A percentile compares a stretch with the other conserved stretches of the same genome.
These are phyloP conservation scores for Otatea glauca DNA, from an alignment of 176 grass and related monocot genomes.

Conservation along the genomic window DNA sequence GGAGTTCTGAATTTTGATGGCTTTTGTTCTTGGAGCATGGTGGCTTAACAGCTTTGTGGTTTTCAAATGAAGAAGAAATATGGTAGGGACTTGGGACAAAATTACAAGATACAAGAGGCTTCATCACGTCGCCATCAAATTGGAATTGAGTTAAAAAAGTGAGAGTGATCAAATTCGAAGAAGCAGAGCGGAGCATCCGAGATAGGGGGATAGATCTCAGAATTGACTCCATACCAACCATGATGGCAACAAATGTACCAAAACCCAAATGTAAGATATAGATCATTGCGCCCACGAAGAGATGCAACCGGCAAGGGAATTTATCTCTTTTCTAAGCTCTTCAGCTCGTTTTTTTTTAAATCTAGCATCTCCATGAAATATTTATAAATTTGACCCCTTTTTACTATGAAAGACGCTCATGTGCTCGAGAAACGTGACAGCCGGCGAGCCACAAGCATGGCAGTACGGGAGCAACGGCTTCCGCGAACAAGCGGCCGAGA, in stretches of 20 bases:
- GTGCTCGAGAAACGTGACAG: too few relatives aligned
- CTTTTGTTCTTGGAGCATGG: too few relatives aligned
- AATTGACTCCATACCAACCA: conserved; percentile 7
- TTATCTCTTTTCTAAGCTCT: too few relatives aligned
- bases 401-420: too few relatives aligned
- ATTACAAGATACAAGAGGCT: neutral
- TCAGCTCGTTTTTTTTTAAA: too few relatives aligned
- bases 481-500: too few relatives aligned
- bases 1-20: neutral
- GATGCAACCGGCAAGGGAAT: neutral
- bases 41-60: neutral
- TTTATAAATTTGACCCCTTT: too few relatives aligned
- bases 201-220: neutral
- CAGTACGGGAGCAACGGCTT: too few relatives aligned
- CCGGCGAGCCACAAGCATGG: too few relatives aligned
- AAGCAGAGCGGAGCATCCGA: neutral
- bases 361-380: too few relatives aligned
- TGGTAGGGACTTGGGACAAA: too few relatives aligned
- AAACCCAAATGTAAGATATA: neutral
- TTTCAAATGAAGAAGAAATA: too few relatives aligned
- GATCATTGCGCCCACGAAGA: neutral
- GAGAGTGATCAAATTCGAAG: neutral
- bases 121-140: neutral
- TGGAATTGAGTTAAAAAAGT: neutral
- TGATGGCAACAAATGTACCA: neutral